Conservation (phyloP, 768 basidiomycete genomes). For the Trametes punicea region DNA sequence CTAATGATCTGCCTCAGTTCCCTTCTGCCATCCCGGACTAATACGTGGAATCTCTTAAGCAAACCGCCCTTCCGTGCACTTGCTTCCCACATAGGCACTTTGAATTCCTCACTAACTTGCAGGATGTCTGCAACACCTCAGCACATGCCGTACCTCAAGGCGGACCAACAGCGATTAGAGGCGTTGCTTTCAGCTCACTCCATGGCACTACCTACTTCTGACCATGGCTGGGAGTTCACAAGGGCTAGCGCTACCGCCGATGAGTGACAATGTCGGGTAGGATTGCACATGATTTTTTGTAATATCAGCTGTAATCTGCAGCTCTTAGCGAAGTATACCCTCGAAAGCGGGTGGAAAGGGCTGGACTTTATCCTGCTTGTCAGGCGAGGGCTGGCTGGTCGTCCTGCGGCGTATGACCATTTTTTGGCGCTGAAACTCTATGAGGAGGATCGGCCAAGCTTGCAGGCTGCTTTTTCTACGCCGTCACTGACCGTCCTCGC, state of each 20-base stretch:
- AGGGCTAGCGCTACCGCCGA: not conserved
- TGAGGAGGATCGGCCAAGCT: conserved; percentile 1
- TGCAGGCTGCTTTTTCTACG: no score
- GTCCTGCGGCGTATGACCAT: not conserved
- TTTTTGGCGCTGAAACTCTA: conserved; percentile 7
- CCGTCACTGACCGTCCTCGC: not conserved
- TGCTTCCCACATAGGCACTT: not conserved
- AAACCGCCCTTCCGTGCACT: not conserved
- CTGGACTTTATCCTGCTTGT: conserved; percentile 1
- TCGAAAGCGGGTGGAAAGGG: not conserved
- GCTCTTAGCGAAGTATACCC: not conserved
- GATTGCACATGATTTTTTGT: not conserved
- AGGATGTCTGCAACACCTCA: not conserved
- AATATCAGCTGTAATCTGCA: not conserved
- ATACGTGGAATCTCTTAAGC: no score
- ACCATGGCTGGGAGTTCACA: not conserved
- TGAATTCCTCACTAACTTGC: no score
- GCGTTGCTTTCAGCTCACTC: conserved; percentile 2
- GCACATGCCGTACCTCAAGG: not conserved
- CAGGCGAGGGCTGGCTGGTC: not conserved
- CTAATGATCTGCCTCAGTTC: no score
- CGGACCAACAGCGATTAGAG: not conserved
- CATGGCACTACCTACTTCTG: not conserved
- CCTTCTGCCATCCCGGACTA: no score
- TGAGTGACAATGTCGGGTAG: no score